These are phyloP conservation scores for Phytopythium oedochilum DNA, from an alignment of 352 stramenopile genomes.

Conservation along the genomic window DNA sequence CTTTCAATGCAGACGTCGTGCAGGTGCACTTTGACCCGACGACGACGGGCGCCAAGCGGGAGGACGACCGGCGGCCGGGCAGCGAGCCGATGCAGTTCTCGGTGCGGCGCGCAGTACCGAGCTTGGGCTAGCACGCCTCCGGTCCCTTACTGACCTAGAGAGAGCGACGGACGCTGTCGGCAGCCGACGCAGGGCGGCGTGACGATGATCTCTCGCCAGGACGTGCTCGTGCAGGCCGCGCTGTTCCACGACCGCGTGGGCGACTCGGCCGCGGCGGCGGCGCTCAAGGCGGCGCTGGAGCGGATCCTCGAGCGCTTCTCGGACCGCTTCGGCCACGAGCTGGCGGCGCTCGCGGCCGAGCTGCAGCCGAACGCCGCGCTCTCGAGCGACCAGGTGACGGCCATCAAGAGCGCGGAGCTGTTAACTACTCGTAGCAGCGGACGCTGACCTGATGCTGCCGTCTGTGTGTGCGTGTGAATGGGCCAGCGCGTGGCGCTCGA, in stretches of 20 bases:
- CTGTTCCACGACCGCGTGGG: constrained; percentile 75
- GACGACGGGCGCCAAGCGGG: constrained; percentile 19
- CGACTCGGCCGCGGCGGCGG: constrained; percentile 32
- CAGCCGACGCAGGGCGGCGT: constrained; percentile 38
- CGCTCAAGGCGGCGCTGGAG: constrained; percentile 57
- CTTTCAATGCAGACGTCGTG: constrained; percentile 48
- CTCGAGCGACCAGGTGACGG: constrained; percentile 16
- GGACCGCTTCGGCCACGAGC: constrained; percentile 32
- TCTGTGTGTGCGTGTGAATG: background rate
- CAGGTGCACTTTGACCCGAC: constrained; percentile 62
- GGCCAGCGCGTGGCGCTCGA: constrained; percentile 16
- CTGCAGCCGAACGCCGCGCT: constrained; percentile 35
- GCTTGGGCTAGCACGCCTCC: no score
- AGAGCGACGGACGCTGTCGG: background rate
- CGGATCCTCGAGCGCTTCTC: constrained; percentile 44
- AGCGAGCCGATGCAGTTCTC: constrained; percentile 20
- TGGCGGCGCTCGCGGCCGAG: constrained; percentile 38
- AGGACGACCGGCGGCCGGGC: constrained; percentile 10
- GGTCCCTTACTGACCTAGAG: no score
- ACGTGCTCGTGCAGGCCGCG: constrained; percentile 52
- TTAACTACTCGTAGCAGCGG: background rate
- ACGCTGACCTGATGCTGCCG: background rate
- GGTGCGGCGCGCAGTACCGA: no score
- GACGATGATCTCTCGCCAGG: constrained; percentile 74
- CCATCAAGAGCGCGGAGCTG: background rate